Percentiles rank a stretch among this genome's conserved stretches.
These are phyloP conservation scores for Theobroma cacao DNA, from an alignment of 345 rosid genomes.

Conservation along the genomic window DNA sequence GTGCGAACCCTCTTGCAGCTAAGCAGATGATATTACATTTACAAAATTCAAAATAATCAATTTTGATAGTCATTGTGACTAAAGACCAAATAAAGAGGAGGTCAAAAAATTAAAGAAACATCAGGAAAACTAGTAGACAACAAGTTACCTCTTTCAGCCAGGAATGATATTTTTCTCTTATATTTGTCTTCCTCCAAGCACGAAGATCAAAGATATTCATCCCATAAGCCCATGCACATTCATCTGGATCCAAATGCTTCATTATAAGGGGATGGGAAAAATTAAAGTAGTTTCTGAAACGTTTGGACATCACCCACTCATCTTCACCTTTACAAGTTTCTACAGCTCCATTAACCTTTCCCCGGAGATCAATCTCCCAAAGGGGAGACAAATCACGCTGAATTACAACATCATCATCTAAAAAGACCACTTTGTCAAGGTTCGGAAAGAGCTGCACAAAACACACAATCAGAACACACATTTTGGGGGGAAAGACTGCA, in stretches of 20 bases:
- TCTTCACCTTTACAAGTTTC: slow-evolving; percentile 98
- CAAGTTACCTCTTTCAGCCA: slow-evolving; percentile 88
- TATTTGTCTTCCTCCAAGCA: slow-evolving; percentile 84
- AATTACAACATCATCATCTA: slow-evolving; percentile 94
- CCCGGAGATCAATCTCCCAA: slow-evolving; percentile 85
- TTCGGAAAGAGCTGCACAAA: slow-evolving; percentile 86
- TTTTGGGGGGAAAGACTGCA: not conserved
- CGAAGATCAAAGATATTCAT: slow-evolving; percentile 94
- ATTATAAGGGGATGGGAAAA: slow-evolving; percentile 94
- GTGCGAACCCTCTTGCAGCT: not conserved
- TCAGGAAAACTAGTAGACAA: not conserved
- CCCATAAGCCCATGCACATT: slow-evolving; percentile 99
- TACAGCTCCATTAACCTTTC: slow-evolving; percentile 97
- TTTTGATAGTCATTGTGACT: not conserved
- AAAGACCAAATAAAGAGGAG: not conserved
- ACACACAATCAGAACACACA: slow-evolving; percentile 13
- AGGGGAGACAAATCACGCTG: slow-evolving; percentile 92
- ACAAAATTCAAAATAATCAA: slow-evolving; percentile 3
- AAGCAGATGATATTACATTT: not conserved
- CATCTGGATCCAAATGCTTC: slow-evolving; percentile 79
- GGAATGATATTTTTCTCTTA: slow-evolving; percentile 88
- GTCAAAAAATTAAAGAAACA: not conserved
- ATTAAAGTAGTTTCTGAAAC: slow-evolving; percentile 93
- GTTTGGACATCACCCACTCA: slow-evolving; percentile 99
- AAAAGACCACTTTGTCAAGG: slow-evolving; percentile 90